Percentiles rank a stretch among this genome's conserved stretches.
Evolutionary conservation across 805 yeast genomes (phyloP).

Genomic region (Jamesozyma gamospora): DNA sequence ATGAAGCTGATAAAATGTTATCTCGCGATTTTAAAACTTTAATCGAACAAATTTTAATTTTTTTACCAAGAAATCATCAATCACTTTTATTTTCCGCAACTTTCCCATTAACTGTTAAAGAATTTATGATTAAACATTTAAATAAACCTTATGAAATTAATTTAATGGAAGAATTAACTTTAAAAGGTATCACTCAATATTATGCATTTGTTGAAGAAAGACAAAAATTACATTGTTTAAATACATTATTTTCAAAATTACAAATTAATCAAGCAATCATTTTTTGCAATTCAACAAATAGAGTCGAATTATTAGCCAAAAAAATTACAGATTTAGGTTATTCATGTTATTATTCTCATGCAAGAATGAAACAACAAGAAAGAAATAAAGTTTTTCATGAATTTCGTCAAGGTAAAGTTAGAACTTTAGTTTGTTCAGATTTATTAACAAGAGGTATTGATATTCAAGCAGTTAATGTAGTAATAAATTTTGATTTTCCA

Average conservation of each 20-base stretch:
- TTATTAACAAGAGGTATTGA: slow-evolving; percentile 96
- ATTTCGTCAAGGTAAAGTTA: slow-evolving; percentile 94
- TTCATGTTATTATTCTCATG: slow-evolving; percentile 94
- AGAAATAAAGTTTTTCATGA: slow-evolving; percentile 98
- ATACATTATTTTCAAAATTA: slow-evolving; percentile 86
- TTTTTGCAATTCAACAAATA: slow-evolving; percentile 91
- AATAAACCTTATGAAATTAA: slow-evolving; percentile 91
- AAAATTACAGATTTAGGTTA: slow-evolving; percentile 94
- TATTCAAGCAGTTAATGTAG: slow-evolving; percentile 97
- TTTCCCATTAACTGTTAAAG: slow-evolving; percentile 87
- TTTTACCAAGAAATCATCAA: slow-evolving; percentile 74
- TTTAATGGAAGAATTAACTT: slow-evolving; percentile 93
- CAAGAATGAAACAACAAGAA: slow-evolving; percentile 93
- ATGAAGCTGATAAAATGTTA: slow-evolving; percentile 96
- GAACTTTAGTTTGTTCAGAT: slow-evolving; percentile 95
- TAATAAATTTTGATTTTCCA: slow-evolving; percentile 96
- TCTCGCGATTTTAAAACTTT: slow-evolving; percentile 81
- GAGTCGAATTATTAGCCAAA: slow-evolving; percentile 91
- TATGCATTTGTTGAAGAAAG: slow-evolving; percentile 97
- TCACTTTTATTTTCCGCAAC: slow-evolving; percentile 89
- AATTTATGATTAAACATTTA: slow-evolving; percentile 84
- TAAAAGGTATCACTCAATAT: slow-evolving; percentile 93
- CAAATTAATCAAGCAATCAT: slow-evolving; percentile 95
- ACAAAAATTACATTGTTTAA: slow-evolving; percentile 90
- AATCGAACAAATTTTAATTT: slow-evolving; percentile 74